Conservation (phyloP, 495 filamentous ascomycete species). For the Penicillium flavigenum region DNA sequence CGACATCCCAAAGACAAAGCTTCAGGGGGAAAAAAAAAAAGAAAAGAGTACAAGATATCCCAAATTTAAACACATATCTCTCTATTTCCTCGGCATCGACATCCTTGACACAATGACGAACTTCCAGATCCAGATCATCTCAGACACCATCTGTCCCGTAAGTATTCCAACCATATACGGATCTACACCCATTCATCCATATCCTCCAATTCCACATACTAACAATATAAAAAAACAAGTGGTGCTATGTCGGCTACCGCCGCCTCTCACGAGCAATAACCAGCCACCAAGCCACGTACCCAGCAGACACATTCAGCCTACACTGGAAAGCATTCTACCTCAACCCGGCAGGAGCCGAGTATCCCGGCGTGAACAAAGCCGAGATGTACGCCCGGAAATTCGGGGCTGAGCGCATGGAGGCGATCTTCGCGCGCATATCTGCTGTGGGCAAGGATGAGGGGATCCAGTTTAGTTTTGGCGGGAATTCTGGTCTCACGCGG, state of each 20-base stretch:
- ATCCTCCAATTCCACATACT: slow-evolving; percentile 12
- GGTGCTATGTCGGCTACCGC: slow-evolving; percentile 83
- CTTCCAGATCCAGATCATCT: slow-evolving; percentile 72
- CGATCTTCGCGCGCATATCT: slow-evolving; percentile 58
- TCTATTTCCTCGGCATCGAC: neutral
- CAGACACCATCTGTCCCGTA: slow-evolving; percentile 76
- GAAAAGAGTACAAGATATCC: neutral
- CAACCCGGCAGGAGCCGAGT: slow-evolving; percentile 60
- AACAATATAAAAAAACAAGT: slow-evolving; percentile 26
- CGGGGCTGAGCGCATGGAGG: slow-evolving; percentile 54
- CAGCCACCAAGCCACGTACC: slow-evolving; percentile 57
- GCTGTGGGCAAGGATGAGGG: slow-evolving; percentile 60
- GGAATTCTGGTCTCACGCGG: slow-evolving; percentile 73
- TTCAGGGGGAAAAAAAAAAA: no score
- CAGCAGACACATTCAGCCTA: slow-evolving; percentile 67
- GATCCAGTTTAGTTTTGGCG: slow-evolving; percentile 70
- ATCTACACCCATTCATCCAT: slow-evolving; percentile 6
- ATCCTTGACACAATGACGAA: slow-evolving; percentile 60
- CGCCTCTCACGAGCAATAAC: slow-evolving; percentile 69
- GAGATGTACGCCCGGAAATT: slow-evolving; percentile 56
- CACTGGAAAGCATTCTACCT: slow-evolving; percentile 81
- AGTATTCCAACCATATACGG: slow-evolving; percentile 15
- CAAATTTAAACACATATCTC: neutral
- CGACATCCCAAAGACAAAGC: neutral
- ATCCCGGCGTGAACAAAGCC: slow-evolving; percentile 55